Evolutionary conservation across 208 protist genomes (phyloP).

Genomic region (Acanthamoeba culbertsoni): DNA sequence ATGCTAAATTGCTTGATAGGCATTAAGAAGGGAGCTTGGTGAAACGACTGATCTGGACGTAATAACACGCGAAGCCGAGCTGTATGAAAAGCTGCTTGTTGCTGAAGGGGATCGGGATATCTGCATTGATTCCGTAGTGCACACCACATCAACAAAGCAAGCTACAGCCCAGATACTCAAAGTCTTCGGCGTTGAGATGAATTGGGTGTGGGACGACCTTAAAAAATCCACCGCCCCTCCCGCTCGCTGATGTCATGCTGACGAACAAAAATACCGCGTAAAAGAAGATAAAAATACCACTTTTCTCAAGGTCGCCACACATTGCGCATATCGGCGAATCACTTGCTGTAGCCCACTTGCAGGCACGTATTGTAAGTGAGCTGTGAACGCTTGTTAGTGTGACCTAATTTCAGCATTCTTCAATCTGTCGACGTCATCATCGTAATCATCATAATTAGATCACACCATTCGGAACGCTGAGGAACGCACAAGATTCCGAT

Average conservation of each 20-base stretch:
- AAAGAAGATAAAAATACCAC: not conserved
- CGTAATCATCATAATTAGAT: too few relatives aligned
- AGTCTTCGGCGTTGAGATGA: slow-evolving; percentile 40
- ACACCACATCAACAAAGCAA: slow-evolving; percentile 42
- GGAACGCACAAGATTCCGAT: not conserved
- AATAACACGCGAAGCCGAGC: not conserved
- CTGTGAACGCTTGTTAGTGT: too few relatives aligned
- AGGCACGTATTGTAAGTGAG: too few relatives aligned
- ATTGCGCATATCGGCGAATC: not conserved
- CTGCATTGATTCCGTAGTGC: not conserved
- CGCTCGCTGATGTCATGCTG: not conserved
- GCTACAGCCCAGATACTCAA: slow-evolving; percentile 38
- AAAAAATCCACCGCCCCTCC: slow-evolving; percentile 6
- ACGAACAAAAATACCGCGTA: not conserved
- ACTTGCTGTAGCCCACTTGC: too few relatives aligned
- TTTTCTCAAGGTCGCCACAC: not conserved
- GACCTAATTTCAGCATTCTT: too few relatives aligned
- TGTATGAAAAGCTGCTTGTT: not conserved
- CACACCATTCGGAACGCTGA: too few relatives aligned
- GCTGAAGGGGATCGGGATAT: not conserved
- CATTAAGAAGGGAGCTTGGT: not conserved
- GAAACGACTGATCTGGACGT: not conserved
- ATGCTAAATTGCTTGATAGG: not conserved
- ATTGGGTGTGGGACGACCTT: slow-evolving; percentile 39
- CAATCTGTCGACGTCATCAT: too few relatives aligned